A percentile compares a stretch with the other conserved stretches of the same genome.
These are phyloP conservation scores for Cronartium quercuum DNA, from an alignment of 1,284 basidiomycete species.

Conservation along the genomic window DNA sequence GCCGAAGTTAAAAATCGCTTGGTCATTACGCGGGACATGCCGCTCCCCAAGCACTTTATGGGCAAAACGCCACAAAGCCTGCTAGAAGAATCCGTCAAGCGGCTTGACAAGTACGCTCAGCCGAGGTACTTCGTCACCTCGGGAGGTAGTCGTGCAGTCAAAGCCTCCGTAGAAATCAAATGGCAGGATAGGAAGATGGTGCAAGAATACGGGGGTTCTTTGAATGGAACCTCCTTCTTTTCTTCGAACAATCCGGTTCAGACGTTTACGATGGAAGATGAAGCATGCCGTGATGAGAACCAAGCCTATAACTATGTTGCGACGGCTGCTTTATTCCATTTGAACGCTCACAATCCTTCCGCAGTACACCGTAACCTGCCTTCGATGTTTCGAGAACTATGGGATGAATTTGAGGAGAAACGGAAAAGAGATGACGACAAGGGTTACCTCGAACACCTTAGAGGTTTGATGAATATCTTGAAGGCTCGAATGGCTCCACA, in stretches of 20 bases:
- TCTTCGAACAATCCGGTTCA: constrained; percentile 61
- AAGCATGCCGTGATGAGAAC: constrained; percentile 67
- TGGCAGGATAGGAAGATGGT: constrained; percentile 43
- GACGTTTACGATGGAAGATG: constrained; percentile 62
- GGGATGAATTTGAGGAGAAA: constrained; percentile 76
- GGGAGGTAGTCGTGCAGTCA: constrained; percentile 44
- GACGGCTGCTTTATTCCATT: constrained; percentile 62
- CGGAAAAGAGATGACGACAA: constrained; percentile 62
- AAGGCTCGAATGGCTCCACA: constrained; percentile 10
- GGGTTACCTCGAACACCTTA: constrained; percentile 57
- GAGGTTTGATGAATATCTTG: constrained; percentile 52
- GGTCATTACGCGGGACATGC: constrained; percentile 66
- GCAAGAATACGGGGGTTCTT: constrained; percentile 64
- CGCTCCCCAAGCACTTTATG: constrained; percentile 71
- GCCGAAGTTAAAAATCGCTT: neutral
- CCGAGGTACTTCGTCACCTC: constrained; percentile 42
- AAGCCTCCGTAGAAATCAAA: constrained; percentile 46
- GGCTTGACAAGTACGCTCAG: constrained; percentile 47
- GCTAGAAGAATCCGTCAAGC: constrained; percentile 61
- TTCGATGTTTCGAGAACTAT: constrained; percentile 76
- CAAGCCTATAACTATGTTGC: constrained; percentile 91
- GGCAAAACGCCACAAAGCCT: constrained; percentile 63
- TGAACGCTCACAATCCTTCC: constrained; percentile 47
- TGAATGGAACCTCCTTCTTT: constrained; percentile 58
- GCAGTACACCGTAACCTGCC: constrained; percentile 57